These are phyloP conservation scores for Vicia sativa DNA, from an alignment of 306 rosid genomes.

Conservation along the genomic window DNA sequence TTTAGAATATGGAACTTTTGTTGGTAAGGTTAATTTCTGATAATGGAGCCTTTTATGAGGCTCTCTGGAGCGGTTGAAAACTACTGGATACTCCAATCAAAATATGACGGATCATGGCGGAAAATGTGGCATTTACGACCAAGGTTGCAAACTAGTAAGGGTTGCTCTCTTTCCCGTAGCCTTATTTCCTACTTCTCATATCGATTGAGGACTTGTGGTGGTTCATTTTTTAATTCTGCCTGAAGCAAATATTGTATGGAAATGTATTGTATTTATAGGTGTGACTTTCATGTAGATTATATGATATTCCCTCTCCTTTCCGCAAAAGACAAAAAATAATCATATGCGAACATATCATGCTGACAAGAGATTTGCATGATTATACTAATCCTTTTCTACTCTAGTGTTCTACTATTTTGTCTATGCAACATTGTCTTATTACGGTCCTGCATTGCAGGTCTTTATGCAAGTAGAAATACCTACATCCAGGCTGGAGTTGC, in stretches of 20 bases:
- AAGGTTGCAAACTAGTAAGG: slow-evolving; percentile 83
- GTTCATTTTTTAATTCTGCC: slow-evolving; percentile 2
- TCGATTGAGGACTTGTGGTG: slow-evolving; percentile 1
- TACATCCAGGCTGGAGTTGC: slow-evolving; percentile 91
- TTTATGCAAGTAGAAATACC: slow-evolving; percentile 95
- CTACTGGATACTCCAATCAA: slow-evolving; percentile 73
- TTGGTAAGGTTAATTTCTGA: slow-evolving; percentile 38
- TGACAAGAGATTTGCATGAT: slow-evolving; percentile 8
- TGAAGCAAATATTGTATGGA: slow-evolving; percentile 4
- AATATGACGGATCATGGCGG: slow-evolving; percentile 84
- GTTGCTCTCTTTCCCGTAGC: slow-evolving; percentile 14
- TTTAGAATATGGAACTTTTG: slow-evolving; percentile 28
- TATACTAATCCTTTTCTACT: slow-evolving; percentile 13
- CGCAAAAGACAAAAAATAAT: background rate
- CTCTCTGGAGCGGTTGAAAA: slow-evolving; percentile 73
- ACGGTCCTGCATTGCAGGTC: slow-evolving; percentile 55
- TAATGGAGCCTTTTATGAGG: slow-evolving; percentile 49
- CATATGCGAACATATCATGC: background rate
- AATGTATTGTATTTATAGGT: slow-evolving; percentile 1
- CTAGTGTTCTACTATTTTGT: slow-evolving; percentile 1
- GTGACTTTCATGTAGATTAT: slow-evolving; percentile 6
- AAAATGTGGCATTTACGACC: slow-evolving; percentile 95
- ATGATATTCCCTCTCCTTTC: slow-evolving; percentile 6
- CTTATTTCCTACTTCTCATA: slow-evolving; percentile 23
- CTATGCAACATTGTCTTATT: slow-evolving; percentile 31